These are phyloP conservation scores for Debaryomyces udenii DNA, from an alignment of 1,139 yeast genomes.

Conservation along the genomic window DNA sequence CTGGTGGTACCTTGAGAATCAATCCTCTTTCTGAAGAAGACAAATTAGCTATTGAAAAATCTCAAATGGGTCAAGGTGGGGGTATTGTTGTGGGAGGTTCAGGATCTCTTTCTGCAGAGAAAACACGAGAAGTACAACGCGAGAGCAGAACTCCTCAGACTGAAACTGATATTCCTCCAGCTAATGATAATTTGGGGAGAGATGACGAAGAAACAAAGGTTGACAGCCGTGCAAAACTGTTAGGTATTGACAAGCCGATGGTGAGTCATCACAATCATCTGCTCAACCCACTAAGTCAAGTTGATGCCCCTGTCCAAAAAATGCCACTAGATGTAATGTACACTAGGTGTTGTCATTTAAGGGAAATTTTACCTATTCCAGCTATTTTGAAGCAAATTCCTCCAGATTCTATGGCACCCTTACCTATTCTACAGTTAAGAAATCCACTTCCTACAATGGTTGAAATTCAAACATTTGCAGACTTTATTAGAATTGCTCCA, in stretches of 20 bases:
- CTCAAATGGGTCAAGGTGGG: conserved; percentile 58
- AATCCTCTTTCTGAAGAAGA: conserved; percentile 69
- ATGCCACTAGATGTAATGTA: conserved; percentile 66
- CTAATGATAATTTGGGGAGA: conserved; percentile 32
- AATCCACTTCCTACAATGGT: conserved; percentile 77
- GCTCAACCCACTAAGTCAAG: conserved; percentile 14
- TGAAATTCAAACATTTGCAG: conserved; percentile 74
- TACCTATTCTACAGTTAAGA: conserved; percentile 63
- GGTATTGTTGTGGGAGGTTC: conserved; percentile 83
- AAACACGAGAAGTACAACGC: conserved; percentile 23
- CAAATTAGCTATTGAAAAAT: conserved; percentile 43
- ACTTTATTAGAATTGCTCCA: conserved; percentile 74
- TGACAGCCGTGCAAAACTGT: conserved; percentile 42
- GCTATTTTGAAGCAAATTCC: conserved; percentile 77
- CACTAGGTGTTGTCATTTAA: conserved; percentile 73
- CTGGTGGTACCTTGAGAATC: conserved; percentile 61
- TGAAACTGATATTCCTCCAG: conserved; percentile 17
- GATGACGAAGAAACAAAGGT: conserved; percentile 46
- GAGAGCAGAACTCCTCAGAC: conserved; percentile 14
- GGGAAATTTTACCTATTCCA: conserved; percentile 76
- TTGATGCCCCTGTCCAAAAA: conserved; percentile 39
- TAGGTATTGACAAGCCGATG: conserved; percentile 55
- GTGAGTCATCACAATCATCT: conserved; percentile 25
- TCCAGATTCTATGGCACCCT: conserved; percentile 67
- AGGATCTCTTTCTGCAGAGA: conserved; percentile 55